phyloP scores from a whole-genome alignment of 768 basidiomycete species.

The Mycena rosella region DNA sequence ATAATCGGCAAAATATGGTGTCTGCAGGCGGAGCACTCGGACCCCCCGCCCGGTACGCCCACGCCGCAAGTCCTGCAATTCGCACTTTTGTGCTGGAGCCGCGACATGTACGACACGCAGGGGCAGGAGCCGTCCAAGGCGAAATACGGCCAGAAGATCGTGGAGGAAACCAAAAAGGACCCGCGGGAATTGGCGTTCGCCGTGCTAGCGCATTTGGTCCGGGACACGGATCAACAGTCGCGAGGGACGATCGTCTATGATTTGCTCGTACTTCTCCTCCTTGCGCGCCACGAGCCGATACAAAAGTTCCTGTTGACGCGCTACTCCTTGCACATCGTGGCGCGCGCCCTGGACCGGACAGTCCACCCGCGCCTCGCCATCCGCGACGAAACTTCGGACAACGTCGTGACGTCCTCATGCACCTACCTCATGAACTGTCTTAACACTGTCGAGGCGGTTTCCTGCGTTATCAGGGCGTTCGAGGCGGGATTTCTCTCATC shows the following conservation, averaged over 20 bases:
- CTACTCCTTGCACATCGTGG: neutral
- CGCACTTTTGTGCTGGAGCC: constrained; percentile 7
- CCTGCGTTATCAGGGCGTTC: constrained; percentile 4
- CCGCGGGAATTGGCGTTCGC: neutral
- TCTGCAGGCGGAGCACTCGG: neutral
- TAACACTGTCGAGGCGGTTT: constrained; percentile 4
- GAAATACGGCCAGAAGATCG: neutral
- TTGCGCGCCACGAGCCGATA: constrained; percentile 3
- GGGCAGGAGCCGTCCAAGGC: neutral
- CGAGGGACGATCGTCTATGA: neutral
- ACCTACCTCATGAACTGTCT: constrained; percentile 1
- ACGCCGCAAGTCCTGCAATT: neutral
- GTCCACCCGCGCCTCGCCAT: neutral
- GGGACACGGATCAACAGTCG: neutral
- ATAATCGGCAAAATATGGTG: constrained; percentile 15
- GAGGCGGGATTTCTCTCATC: constrained; percentile 9
- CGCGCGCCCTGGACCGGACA: constrained; percentile 1
- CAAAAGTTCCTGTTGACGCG: neutral
- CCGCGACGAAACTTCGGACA: constrained; percentile 8
- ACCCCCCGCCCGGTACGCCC: neutral
- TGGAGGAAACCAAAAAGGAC: neutral
- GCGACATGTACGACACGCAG: constrained; percentile 11
- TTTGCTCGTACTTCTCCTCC: constrained; percentile 3
- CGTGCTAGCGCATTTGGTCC: constrained; percentile 1
- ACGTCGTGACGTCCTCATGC: constrained; percentile 6